Evolutionary conservation across 208 protist species (phyloP).

Genomic region (Crithidia acanthocephali): DNA sequence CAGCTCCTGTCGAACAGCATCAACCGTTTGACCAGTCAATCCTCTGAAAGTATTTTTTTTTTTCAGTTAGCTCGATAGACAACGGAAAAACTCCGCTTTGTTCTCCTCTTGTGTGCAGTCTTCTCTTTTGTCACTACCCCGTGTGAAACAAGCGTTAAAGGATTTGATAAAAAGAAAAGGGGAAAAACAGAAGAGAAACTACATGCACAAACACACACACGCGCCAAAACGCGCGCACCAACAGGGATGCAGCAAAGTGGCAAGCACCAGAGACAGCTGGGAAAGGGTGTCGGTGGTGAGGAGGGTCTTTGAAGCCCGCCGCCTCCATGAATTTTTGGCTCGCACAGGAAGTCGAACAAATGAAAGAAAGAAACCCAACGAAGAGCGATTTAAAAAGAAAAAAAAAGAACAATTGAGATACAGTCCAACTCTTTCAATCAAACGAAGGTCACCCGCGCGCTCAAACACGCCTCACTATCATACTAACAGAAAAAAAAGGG

Average conservation of each 20-base stretch:
- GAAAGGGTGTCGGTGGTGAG: neutral
- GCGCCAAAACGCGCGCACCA: neutral
- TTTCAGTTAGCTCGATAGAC: slow-evolving; percentile 12
- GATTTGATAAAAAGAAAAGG: neutral
- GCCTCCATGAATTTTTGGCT: neutral
- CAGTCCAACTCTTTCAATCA: neutral
- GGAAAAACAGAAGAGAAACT: neutral
- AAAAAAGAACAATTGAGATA: slow-evolving; percentile 4
- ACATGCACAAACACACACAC: neutral
- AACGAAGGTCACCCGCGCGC: slow-evolving; percentile 5
- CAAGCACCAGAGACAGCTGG: slow-evolving; percentile 4
- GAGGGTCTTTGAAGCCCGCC: neutral
- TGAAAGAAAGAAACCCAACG: slow-evolving; percentile 7
- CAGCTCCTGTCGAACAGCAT: too few species aligned
- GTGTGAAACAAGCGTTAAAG: too few species aligned
- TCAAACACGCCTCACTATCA: neutral
- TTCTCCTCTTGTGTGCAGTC: neutral
- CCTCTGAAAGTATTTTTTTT: too few species aligned
- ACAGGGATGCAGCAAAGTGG: neutral
- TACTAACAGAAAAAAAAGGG: neutral
- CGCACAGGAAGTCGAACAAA: neutral
- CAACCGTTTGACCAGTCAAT: too few species aligned
- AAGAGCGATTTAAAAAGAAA: too few species aligned
- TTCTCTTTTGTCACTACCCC: too few species aligned
- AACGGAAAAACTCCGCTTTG: neutral